Evolutionary conservation across 2,329 filamentous ascomycete species (phyloP), one percentile per base, ranked within the genome.

Genomic region (Cryphonectria carpinicola): DNA sequence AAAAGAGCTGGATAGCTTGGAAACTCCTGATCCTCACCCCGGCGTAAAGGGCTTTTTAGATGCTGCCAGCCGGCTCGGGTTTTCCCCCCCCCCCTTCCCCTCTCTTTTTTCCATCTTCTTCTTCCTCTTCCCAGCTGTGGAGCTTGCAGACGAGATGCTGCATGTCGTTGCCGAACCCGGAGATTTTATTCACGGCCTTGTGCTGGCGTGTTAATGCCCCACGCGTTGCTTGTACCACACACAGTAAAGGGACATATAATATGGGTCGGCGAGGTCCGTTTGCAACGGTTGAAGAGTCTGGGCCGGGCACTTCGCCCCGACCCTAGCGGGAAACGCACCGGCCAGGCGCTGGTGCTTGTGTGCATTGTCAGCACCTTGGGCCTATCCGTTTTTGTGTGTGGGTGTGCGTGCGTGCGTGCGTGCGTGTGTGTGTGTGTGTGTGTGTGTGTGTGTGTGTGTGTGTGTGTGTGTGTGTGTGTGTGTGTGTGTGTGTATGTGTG

Each of bases 271-370:
- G 58, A 46, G 41, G 37, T 37, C 65, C 68, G 58, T 67, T 70
- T 70, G 60, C 67, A 65, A 43, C 63, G 58, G 22, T 32, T 62
- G 52, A 25, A 52, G 66, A 54, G 52, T 62, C 56, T 66, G 69
- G 61, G 46, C 68, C 64, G 68, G 58, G 41, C 70, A 61, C 49
- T 63, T 63, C 68, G 67, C 65, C 68, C 67, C 70, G 67, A 65
- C 41, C 41, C 39, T 65, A 54, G 70, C 70, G 70, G 61, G 22
- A 67, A 65, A 54, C 49, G 52, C 52, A 41, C 22, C 54, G 46
- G 22, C 58, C 46, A 25, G 63, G 35, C 46, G 46, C 19, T 25
- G 46, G 49, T 63, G 41, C 52, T 35, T 54, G 67, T 49, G 25
- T 63, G 65, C 58, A 61, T 35, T 49, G 58, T 61, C 58, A 61